A percentile compares a stretch with the other conserved stretches of the same genome.
These are phyloP conservation scores for Globisporangium solare DNA, from an alignment of 352 stramenopile species.

Conservation along the genomic window DNA sequence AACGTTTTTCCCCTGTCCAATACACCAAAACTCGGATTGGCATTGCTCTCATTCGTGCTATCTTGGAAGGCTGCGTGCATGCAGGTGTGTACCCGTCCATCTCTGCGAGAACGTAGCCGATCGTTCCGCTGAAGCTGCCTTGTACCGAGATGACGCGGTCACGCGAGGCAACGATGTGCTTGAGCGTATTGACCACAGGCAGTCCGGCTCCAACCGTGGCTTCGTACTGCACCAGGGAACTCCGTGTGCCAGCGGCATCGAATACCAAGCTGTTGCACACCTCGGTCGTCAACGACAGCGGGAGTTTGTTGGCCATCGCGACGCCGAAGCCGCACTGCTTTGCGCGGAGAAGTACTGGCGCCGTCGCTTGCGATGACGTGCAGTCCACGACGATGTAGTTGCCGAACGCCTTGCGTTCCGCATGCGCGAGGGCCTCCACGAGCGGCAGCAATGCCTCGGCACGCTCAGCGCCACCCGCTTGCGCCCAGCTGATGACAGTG, in stretches of 20 bases:
- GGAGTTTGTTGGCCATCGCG: conserved; percentile 50
- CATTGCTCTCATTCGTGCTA: too few relatives aligned
- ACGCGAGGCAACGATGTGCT: conserved; percentile 40
- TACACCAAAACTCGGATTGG: neutral
- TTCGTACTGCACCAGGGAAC: conserved; percentile 35
- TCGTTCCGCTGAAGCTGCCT: conserved; percentile 58
- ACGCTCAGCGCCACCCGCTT: neutral
- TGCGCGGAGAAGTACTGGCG: conserved; percentile 13
- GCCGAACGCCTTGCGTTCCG: conserved; percentile 1
- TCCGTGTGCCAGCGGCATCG: conserved; percentile 8
- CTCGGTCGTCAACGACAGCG: conserved; percentile 25
- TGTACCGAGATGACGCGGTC: conserved; percentile 43
- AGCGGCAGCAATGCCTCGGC: conserved; percentile 2
- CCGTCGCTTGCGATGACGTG: conserved; percentile 17
- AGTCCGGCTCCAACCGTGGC: conserved; percentile 63
- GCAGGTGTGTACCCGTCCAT: conserved; percentile 20
- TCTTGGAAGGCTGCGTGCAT: neutral
- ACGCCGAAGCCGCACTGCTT: conserved; percentile 26
- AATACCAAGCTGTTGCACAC: conserved; percentile 32
- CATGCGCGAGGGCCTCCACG: conserved; percentile 11
- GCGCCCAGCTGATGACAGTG: neutral
- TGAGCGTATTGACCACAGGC: conserved; percentile 43
- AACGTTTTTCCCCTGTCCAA: conserved; percentile 32
- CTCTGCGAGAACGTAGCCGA: conserved; percentile 47
- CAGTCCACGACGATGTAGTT: conserved; percentile 28